Percentiles rank a stretch among this genome's conserved stretches.
These are phyloP conservation scores for Mycena filopes DNA, from an alignment of 768 basidiomycete species.

Conservation along the genomic window DNA sequence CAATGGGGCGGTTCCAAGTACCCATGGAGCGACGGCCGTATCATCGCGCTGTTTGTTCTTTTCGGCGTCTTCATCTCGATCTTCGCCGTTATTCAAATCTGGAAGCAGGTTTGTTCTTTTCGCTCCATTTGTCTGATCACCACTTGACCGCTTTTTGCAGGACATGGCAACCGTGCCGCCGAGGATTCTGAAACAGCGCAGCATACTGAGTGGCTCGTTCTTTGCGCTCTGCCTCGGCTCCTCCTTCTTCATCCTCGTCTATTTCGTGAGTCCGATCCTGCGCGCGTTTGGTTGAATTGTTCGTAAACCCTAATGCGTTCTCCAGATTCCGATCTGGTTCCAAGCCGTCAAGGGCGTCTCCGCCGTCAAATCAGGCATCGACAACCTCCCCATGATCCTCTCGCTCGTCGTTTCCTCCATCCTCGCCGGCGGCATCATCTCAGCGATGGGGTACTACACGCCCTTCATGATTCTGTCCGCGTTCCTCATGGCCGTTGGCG, in stretches of 20 bases:
- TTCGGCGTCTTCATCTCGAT: conserved; percentile 31
- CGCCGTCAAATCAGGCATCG: conserved; percentile 34
- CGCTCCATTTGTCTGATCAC: too few relatives aligned
- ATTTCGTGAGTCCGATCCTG: conserved; percentile 19
- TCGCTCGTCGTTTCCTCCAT: conserved; percentile 53
- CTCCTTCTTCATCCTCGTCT: conserved; percentile 32
- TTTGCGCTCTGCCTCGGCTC: conserved; percentile 24
- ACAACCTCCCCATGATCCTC: conserved; percentile 46
- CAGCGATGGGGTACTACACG: conserved; percentile 47
- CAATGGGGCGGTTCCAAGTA: conserved; percentile 58
- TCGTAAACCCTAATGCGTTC: background rate
- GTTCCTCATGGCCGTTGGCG: conserved; percentile 45
- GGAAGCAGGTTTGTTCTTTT: conserved; percentile 3
- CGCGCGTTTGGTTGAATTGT: conserved; percentile 3
- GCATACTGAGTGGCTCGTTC: conserved; percentile 19
- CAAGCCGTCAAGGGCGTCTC: conserved; percentile 52
- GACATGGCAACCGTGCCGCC: conserved; percentile 33
- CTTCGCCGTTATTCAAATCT: conserved; percentile 33
- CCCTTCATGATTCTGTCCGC: conserved; percentile 43
- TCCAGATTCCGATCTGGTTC: conserved; percentile 35
- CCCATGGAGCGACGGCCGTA: conserved; percentile 48
- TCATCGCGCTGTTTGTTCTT: conserved; percentile 28
- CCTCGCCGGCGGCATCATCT: conserved; percentile 49
- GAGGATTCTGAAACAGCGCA: conserved; percentile 28
- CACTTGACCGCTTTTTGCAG: background rate